Conservation (phyloP, 2,329 filamentous ascomycete species). For the Drechslera avenae region DNA sequence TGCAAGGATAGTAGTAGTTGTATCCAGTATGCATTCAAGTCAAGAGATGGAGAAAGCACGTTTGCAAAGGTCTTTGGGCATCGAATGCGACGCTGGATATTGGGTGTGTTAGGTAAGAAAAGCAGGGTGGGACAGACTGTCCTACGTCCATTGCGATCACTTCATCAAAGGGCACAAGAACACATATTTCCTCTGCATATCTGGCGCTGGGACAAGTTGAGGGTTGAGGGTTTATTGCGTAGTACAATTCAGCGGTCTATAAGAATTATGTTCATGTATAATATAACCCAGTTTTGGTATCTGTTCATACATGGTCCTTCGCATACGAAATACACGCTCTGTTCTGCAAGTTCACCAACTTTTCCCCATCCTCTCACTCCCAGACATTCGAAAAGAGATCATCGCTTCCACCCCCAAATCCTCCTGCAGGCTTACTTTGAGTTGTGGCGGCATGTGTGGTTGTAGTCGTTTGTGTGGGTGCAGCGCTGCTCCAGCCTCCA, state of each 20-base stretch:
- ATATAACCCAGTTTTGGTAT: background rate
- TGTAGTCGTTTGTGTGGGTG: conserved; percentile 55
- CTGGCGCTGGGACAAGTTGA: background rate
- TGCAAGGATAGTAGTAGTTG: too few relatives aligned
- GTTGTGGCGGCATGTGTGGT: conserved; percentile 27
- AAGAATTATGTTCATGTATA: conserved; percentile 9
- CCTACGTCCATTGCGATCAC: too few relatives aligned
- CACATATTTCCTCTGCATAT: background rate
- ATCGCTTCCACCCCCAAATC: conserved; percentile 64
- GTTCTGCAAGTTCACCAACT: background rate
- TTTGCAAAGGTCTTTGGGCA: too few relatives aligned
- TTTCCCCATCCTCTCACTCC: conserved; percentile 59
- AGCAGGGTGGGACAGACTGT: too few relatives aligned
- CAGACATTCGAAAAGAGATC: conserved; percentile 97
- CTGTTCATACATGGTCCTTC: background rate
- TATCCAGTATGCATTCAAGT: too few relatives aligned
- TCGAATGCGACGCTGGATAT: too few relatives aligned
- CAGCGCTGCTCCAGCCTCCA: conserved; percentile 86
- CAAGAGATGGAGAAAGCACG: too few relatives aligned
- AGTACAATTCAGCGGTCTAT: conserved; percentile 7
- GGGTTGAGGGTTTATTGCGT: background rate
- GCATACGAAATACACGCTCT: too few relatives aligned
- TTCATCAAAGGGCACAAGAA: too few relatives aligned
- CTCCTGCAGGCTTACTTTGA: conserved; percentile 57
- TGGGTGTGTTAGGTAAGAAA: too few relatives aligned